These are phyloP conservation scores for Hura crepitans DNA, from an alignment of 441 rosid genomes.

Conservation along the genomic window DNA sequence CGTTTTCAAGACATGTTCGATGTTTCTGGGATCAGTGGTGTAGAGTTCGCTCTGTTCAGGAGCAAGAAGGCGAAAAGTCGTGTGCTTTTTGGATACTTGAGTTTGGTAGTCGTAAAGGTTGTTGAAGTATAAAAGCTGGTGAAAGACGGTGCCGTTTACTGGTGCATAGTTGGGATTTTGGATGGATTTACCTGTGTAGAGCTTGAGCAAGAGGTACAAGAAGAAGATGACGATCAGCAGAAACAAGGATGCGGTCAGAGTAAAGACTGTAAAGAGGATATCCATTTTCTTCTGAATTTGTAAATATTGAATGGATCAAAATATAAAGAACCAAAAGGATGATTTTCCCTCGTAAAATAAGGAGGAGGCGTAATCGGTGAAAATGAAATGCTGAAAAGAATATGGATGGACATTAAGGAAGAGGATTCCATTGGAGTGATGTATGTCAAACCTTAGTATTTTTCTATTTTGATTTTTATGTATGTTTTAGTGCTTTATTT, in stretches of 20 bases:
- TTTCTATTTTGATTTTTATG: no score
- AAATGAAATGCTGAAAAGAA: no score
- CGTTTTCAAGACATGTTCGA: conserved; percentile 59
- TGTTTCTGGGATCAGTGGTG: conserved; percentile 57
- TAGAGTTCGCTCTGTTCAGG: conserved; percentile 37
- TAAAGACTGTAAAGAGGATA: conserved; percentile 24
- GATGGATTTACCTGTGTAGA: conserved; percentile 48
- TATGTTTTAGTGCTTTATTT: no score
- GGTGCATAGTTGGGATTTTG: conserved; percentile 45
- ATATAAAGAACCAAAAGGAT: not conserved
- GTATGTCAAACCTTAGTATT: no score
- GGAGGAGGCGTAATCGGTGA: no score
- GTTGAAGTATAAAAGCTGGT: conserved; percentile 41
- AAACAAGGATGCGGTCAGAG: conserved; percentile 16
- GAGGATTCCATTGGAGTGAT: no score
- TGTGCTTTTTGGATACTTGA: conserved; percentile 33
- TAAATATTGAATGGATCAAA: no score
- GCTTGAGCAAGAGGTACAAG: conserved; percentile 27
- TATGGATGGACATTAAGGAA: no score
- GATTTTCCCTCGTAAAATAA: not conserved
- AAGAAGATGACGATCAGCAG: conserved; percentile 23
- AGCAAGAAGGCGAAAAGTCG: conserved; percentile 50
- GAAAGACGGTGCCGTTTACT: conserved; percentile 49
- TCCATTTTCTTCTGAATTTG: conserved; percentile 27
- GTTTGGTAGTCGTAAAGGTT: conserved; percentile 53